These are phyloP conservation scores for Canariomyces notabilis DNA, from an alignment of 2,329 filamentous ascomycete species.

Conservation along the genomic window DNA sequence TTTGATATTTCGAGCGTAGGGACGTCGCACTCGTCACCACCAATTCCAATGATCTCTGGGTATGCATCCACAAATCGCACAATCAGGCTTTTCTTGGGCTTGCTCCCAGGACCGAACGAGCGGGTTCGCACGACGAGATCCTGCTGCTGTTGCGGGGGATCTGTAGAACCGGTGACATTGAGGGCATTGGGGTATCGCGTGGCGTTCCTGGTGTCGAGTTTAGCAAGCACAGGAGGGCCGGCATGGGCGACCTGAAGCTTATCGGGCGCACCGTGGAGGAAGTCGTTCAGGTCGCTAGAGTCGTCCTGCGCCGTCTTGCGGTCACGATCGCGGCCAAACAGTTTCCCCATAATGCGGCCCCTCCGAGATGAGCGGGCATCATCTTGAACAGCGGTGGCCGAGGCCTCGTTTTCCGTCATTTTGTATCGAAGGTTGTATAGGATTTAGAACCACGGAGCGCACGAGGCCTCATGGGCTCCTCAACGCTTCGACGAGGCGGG, in stretches of 20 bases:
- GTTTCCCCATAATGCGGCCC: conserved; percentile 58
- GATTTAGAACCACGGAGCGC: conserved; percentile 3
- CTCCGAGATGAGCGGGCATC: conserved; percentile 42
- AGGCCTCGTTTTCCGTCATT: conserved; percentile 44
- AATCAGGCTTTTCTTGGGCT: conserved; percentile 58
- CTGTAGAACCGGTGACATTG: conserved; percentile 38
- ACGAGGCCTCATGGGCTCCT: conserved; percentile 20
- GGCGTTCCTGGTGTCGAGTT: conserved; percentile 51
- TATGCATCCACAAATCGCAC: conserved; percentile 69
- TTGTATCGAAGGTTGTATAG: conserved; percentile 10
- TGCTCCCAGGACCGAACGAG: conserved; percentile 41
- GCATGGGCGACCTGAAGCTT: conserved; percentile 50
- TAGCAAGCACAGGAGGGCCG: conserved; percentile 44
- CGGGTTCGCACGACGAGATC: conserved; percentile 41
- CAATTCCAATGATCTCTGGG: conserved; percentile 83
- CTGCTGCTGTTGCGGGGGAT: conserved; percentile 35
- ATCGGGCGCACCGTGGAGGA: conserved; percentile 53
- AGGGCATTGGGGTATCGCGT: conserved; percentile 52
- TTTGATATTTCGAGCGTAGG: conserved; percentile 67
- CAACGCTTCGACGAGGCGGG: conserved; percentile 1
- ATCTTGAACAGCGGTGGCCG: conserved; percentile 33
- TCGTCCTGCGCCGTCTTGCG: conserved; percentile 35
- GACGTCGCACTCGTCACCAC: conserved; percentile 77
- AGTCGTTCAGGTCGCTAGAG: conserved; percentile 51
- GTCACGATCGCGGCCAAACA: conserved; percentile 43